These are phyloP conservation scores for Luffa aegyptiaca DNA, from an alignment of 306 rosid species.

Conservation along the genomic window DNA sequence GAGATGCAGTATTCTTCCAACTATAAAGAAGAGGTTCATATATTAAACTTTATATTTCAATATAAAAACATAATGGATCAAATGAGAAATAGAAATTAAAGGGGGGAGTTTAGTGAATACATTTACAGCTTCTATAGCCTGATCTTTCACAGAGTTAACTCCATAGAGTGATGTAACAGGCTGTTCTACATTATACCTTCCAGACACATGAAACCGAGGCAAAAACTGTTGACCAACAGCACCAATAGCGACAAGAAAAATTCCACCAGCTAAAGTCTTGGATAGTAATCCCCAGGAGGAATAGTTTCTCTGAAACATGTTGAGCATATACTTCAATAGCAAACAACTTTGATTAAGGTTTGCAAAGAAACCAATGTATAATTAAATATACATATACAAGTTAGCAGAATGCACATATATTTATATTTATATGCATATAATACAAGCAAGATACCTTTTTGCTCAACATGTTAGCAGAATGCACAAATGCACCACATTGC, in stretches of 20 bases:
- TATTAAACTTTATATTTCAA: conserved; percentile 12
- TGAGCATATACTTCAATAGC: conserved; percentile 1
- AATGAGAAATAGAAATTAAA: neutral
- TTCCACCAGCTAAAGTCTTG: conserved; percentile 50
- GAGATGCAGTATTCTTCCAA: conserved; percentile 52
- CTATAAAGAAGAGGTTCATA: conserved; percentile 28
- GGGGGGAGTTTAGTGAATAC: conserved; percentile 21
- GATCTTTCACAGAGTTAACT: conserved; percentile 30
- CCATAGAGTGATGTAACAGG: conserved; percentile 35
- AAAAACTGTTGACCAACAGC: conserved; percentile 47
- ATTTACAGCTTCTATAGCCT: conserved; percentile 33
- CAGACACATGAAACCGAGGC: conserved; percentile 31
- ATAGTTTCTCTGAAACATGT: conserved; percentile 43
- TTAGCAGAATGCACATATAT: conserved; percentile 24
- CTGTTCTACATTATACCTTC: conserved; percentile 26
- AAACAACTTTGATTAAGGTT: neutral
- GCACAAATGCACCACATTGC: conserved; percentile 39
- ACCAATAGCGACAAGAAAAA: conserved; percentile 55
- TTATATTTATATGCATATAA: neutral
- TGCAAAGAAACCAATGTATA: neutral
- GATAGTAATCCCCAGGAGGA: conserved; percentile 38
- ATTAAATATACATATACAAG: neutral
- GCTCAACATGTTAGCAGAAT: conserved; percentile 34
- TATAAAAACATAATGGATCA: neutral
- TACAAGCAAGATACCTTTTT: conserved; percentile 40